Evolutionary conservation across 352 stramenopile species (phyloP), one percentile per base, ranked within the genome.

Genomic region (Phytophthora quininea): DNA sequence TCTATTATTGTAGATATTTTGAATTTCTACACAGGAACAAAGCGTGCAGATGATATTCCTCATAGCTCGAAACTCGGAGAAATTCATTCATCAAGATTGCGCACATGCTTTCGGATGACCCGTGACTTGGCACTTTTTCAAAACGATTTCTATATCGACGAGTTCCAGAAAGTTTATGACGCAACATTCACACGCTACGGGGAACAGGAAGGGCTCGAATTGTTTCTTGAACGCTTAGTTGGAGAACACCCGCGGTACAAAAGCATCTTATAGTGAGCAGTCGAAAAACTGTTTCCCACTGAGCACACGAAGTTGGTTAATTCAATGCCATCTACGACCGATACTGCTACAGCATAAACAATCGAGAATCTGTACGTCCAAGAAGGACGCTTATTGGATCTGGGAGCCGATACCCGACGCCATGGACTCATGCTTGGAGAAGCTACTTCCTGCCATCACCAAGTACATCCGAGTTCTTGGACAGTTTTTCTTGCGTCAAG

Each of bases 61-160:
- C 19, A 24, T 24, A 24, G 19, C 19, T 24, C 19, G 19, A 24
- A 24, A 24, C 19, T 24, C 19, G 19, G 19, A 24, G 19, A 24
- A 24, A 24, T 24, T 24, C 19, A 24, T 32, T 11, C 47, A 12
- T 52, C 58, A n/a, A 67, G 58, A 64, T 45, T 71, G 8, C 55
- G 51, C 1, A 37, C 67, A 8, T 85, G 58, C 59, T 90, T 77
- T 62, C 54, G 52, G 31, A 73, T 90, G 64, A 50, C 79, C 47
- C 76, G 81, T 2, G 84, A 88, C 59, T 70, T 92, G 35, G 66
- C 64, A 12, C 42, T 92, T 27, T 77, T 92, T 49, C 66, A 76
- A 51, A 89, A 88, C 46, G 76, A 77, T 14, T 84, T 80, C 49
- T 92, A 84, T 57, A 60, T 89, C 15, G 59, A 56, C 3, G 77